Evolutionary conservation across 768 basidiomycete genomes (phyloP), one percentile per base, ranked within the genome.

Genomic region (Dendrothele bispora): DNA sequence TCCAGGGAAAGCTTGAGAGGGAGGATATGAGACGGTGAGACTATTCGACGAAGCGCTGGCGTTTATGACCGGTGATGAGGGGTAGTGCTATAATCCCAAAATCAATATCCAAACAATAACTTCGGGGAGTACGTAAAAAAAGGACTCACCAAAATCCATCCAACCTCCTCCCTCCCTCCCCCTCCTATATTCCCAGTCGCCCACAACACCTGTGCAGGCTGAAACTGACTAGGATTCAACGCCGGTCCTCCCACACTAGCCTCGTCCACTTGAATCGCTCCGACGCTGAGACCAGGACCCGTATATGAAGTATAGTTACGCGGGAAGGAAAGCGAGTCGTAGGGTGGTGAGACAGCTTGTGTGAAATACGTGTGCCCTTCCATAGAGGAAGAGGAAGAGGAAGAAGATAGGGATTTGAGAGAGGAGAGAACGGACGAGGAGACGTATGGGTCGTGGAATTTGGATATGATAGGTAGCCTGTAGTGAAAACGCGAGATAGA

Each of bases 261-360:
- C 25, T 53, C 54, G 42, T 66, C 64, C 12, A 62, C 51, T 34
- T 59, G 48, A 18, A 66, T 56, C 26, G 55, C 64, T 22, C 64
- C 63, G 20, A 60, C 55, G 47, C 64, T 66, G 14, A 64, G 41
- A 2, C 63, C 64, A 3, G 40, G 26, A 5, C 39, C 54, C n/a
- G 56, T 66, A 58, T 59, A 66, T 7, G 59, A 55, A 2, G 61
- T 60, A 46, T 66, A 66, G 42, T 63, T 64, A 4, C 64, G 55
- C 7, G 64, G 63, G 21, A 48, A 50, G 4, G 34, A 34, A 0
- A 55, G 36, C 32, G 55, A 50, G 20, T 66, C 64, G 46, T 59
- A 66, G 2, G 64, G 64, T 1, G 57, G 64, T 2, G 63, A 66
- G 2, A 59, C 57, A 1, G 64, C 64, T 32, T 61, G 59, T 6